Percentiles rank a stretch among this genome's conserved stretches.
Evolutionary conservation across 2,329 filamentous ascomycete genomes (phyloP).

Genomic region (Daldinia sp.): DNA sequence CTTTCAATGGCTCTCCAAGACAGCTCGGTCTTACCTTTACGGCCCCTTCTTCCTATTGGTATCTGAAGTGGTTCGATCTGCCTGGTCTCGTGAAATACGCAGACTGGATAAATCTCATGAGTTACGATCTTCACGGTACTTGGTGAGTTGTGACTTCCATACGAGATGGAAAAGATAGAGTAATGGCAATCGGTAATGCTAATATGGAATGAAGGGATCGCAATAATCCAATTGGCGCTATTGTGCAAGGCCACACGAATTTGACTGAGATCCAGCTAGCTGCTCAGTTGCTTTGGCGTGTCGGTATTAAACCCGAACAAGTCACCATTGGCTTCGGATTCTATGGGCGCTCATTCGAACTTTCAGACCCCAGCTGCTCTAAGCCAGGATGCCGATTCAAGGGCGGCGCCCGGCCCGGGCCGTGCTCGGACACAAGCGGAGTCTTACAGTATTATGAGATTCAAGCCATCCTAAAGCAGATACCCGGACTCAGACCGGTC

Average conservation of each 20-base stretch:
- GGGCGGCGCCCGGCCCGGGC: constrained; percentile 25
- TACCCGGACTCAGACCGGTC: no score
- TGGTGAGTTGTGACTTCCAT: constrained; percentile 43
- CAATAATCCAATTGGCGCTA: constrained; percentile 45
- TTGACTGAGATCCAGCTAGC: constrained; percentile 56
- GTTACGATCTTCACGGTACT: constrained; percentile 56
- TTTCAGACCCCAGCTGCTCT: constrained; percentile 41
- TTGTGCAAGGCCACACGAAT: constrained; percentile 53
- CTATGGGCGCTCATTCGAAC: constrained; percentile 52
- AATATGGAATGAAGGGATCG: no score
- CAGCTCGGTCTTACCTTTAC: constrained; percentile 40
- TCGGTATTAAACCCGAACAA: constrained; percentile 53
- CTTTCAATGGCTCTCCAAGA: not conserved
- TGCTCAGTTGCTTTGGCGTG: constrained; percentile 58
- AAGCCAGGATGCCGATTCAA: constrained; percentile 7
- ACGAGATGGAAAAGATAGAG: not conserved
- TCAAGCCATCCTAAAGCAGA: not conserved
- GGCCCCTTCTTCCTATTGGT: constrained; percentile 43
- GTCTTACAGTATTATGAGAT: not conserved
- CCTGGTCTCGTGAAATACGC: constrained; percentile 38
- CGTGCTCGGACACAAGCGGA: not conserved
- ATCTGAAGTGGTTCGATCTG: constrained; percentile 50
- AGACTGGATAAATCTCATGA: constrained; percentile 56
- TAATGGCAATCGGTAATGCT: no score
- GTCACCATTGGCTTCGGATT: constrained; percentile 57